Evolutionary conservation across 2,329 filamentous ascomycete genomes (phyloP), one percentile per base, ranked within the genome.

Genomic region (Fusarium hainanense): DNA sequence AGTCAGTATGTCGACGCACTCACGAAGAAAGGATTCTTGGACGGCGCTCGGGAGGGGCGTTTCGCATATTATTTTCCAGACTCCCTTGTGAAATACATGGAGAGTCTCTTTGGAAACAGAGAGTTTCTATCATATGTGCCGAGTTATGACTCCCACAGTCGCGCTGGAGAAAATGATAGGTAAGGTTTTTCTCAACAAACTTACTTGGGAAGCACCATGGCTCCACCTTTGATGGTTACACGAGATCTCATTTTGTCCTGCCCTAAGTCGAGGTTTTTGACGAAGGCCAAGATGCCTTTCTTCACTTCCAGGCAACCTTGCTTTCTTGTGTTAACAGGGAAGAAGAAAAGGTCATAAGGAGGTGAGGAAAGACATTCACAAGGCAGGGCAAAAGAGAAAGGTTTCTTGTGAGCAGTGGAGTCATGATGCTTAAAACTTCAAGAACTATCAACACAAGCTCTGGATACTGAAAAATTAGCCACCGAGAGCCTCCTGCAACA

Each of bases 141-240:
- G 1, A 16, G 9, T 12, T 9, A 37, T 12, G 34, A n/a, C 34
- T 37, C 10, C 18, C 34, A 37, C 0, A 2, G 34, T 37, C 34
- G 10, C 10, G 34, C 18, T n/a, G 10, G 18, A 10, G 18, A n/a
- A 3, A 12, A 12, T 37, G 18, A n/a, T 0, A n/a, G 2, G 3
- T 7, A 37, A n/a, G 34, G 18, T 2, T 37, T 37, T n/a, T n/a
- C 34, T 37, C 34, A 12, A 4, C 3, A 37, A 37, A 7, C 1
- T 37, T 37, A n/a, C 3, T 18, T 37, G 3, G 3, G 18, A 37
- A n/a, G 18, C 18, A n/a, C 6, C 10, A 37, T n/a, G 10, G 18
- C 10, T 37, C 34, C 34, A 4, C 18, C 1, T 37, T 18, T 10
- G 10, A 37, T n/a, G 6, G 10, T n/a, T 37, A 6, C 34, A 12